phyloP scores from a whole-genome alignment of 139 green algal genomes.

The Auxenochlorella protothecoides region DNA sequence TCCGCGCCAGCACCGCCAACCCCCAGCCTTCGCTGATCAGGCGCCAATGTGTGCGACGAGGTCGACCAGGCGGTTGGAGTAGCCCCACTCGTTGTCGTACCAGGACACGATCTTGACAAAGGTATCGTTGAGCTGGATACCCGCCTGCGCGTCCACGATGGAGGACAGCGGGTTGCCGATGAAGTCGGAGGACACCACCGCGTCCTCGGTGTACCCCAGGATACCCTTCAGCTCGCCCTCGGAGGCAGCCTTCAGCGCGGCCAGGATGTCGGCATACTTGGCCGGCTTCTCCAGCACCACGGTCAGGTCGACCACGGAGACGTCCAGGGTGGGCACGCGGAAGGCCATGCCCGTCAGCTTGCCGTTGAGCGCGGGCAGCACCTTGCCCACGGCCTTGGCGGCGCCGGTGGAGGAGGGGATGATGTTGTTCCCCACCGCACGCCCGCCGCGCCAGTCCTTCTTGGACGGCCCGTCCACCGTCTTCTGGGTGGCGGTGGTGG shows the following conservation, averaged over 20 bases:
- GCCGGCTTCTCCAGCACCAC: conserved; percentile 74
- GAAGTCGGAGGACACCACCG: conserved; percentile 89
- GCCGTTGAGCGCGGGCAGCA: conserved; percentile 91
- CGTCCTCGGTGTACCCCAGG: conserved; percentile 86
- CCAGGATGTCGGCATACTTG: conserved; percentile 89
- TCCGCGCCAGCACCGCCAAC: no score
- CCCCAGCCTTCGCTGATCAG: no score
- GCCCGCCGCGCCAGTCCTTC: conserved; percentile 95
- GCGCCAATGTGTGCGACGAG: conserved; percentile 34
- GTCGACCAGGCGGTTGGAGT: conserved; percentile 32
- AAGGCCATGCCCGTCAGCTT: conserved; percentile 99
- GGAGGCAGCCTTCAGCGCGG: conserved; percentile 60
- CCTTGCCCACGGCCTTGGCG: conserved; percentile 84
- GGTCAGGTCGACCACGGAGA: conserved; percentile 95
- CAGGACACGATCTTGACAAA: conserved; percentile 94
- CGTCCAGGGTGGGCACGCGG: conserved; percentile 89
- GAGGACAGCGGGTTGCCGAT: conserved; percentile 62
- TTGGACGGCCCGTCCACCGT: conserved; percentile 91
- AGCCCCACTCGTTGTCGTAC: conserved; percentile 29
- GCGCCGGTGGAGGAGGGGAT: conserved; percentile 94
- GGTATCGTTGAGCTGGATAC: conserved; percentile 74
- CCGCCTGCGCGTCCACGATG: conserved; percentile 83
- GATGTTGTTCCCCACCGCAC: conserved; percentile 87
- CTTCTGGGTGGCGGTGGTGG: conserved; percentile 93
- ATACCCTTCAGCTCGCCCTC: conserved; percentile 76